Evolutionary conservation across 1,284 basidiomycete genomes (phyloP), one percentile per base, ranked within the genome.

Genomic region (Kwoniella shivajii): DNA sequence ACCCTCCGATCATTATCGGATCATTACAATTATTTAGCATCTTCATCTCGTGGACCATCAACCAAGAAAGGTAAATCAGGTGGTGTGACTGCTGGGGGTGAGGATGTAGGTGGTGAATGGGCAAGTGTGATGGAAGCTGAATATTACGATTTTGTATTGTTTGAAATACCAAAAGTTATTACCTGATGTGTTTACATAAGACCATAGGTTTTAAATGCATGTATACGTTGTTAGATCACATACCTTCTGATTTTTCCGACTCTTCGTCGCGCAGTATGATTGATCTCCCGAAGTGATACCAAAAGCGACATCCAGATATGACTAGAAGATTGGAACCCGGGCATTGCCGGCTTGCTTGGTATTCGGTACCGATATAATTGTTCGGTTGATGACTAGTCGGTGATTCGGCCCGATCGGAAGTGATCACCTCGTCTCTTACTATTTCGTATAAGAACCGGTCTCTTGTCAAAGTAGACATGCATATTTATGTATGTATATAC

Each of bases 81-180:
- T n/a, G 63, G 48, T 11, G 57, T 56, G 2, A 58, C 61, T 22
- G 76, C 77, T 44, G 73, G 72, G 2, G 71, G 66, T 29, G 80
- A 75, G 18, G 88, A 89, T 34, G 85, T 91, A 54, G 82, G 84
- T 13, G 92, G 92, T 62, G 93, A 97, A 77, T 97, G 90, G 75
- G 89, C 92, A 73, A 84, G 85, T 24, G 80, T 97, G 38, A 85
- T 97, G 83, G 93, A 97, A 71, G 89, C 93, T 74, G 93, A 97
- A 76, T 90, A 89, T 77, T 92, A 88, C 73, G 90, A 94, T 78
- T 96, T 95, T 71, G 90, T 95, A 39, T 74, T 95, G 69, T 93
- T 87, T 72, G 92, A 81, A 68, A 69, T 80, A 41, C 77, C 77
- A 33, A 75, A 73, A 64, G 73, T 79, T 39, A 64, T 69, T 33